Conservation (phyloP, 768 basidiomycete genomes). For the Leccinum disarticulatum region DNA sequence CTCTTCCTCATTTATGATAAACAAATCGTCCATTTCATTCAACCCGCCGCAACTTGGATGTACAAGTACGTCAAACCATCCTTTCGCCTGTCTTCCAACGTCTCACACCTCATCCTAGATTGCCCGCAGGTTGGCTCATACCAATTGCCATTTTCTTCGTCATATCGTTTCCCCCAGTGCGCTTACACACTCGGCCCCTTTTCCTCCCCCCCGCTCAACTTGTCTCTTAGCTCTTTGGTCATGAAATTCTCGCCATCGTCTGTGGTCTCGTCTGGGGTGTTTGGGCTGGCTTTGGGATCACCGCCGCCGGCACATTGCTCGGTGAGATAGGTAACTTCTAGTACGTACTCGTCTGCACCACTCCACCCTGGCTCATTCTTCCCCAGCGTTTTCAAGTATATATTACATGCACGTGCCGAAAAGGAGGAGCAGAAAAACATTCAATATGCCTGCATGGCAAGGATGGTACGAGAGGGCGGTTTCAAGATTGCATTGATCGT, state of each 20-base stretch:
- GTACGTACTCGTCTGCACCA: constrained; percentile 43
- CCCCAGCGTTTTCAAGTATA: constrained; percentile 77
- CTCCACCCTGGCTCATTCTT: constrained; percentile 12
- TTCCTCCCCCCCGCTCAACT: constrained; percentile 5
- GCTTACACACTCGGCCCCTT: constrained; percentile 16
- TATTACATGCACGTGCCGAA: constrained; percentile 71
- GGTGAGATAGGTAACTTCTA: constrained; percentile 90
- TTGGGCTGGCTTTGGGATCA: constrained; percentile 85
- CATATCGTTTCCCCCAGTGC: constrained; percentile 81
- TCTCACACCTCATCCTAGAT: constrained; percentile 31
- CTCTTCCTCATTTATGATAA: constrained; percentile 64
- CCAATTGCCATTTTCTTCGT: constrained; percentile 82
- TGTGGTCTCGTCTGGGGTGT: constrained; percentile 92
- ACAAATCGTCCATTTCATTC: constrained; percentile 50
- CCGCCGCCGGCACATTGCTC: constrained; percentile 76
- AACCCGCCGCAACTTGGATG: constrained; percentile 48
- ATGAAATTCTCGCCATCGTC: constrained; percentile 86
- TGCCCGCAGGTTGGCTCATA: constrained; percentile 67
- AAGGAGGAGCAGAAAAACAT: constrained; percentile 64
- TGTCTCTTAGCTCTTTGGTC: constrained; percentile 70
- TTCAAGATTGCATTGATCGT: constrained; percentile 81
- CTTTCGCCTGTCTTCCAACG: neutral
- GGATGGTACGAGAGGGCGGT: constrained; percentile 82
- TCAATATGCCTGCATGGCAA: constrained; percentile 59
- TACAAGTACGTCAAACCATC: constrained; percentile 31